Percentiles rank a stretch among this genome's conserved stretches.
Conservation (phyloP, 192 early-diverging fungal genomes). For the Geosiphon pyriformis region DNA sequence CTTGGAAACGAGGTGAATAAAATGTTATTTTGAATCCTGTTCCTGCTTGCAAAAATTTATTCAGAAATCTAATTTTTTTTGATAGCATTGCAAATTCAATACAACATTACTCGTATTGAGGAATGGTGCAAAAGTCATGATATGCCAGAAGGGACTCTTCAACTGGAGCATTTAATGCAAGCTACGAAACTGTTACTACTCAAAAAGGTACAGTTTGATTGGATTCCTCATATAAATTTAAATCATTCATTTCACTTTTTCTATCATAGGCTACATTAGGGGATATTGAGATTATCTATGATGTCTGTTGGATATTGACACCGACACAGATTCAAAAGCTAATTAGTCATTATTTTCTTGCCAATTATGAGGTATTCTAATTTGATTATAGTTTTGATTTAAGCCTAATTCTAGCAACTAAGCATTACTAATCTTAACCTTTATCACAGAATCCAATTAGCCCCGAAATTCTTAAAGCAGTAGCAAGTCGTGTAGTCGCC, state of each 20-base stretch:
- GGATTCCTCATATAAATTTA: not conserved
- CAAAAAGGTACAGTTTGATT: conserved; percentile 68
- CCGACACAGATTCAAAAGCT: conserved; percentile 97
- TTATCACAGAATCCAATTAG: conserved; percentile 63
- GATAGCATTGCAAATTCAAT: conserved; percentile 94
- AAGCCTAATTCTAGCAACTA: not conserved
- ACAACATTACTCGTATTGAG: conserved; percentile 93
- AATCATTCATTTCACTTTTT: conserved; percentile 13
- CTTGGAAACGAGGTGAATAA: conserved; percentile 87
- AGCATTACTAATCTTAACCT: not conserved
- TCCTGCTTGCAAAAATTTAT: conserved; percentile 9
- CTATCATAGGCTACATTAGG: conserved; percentile 48
- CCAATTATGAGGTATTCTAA: conserved; percentile 83
- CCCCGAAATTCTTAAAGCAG: conserved; percentile 83
- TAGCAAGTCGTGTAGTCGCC: conserved; percentile 73
- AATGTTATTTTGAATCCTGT: not conserved
- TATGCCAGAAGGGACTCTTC: conserved; percentile 81
- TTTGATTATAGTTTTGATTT: conserved; percentile 10
- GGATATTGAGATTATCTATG: conserved; percentile 98
- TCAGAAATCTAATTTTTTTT: not conserved
- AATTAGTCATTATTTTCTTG: conserved; percentile 90
- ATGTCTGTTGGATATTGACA: conserved; percentile 95
- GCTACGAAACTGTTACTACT: conserved; percentile 95
- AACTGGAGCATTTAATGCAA: conserved; percentile 91
- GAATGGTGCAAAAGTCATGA: conserved; percentile 99